These are phyloP conservation scores for Penicillium sp. DNA, from an alignment of 2,329 filamentous ascomycete species.

Conservation along the genomic window DNA sequence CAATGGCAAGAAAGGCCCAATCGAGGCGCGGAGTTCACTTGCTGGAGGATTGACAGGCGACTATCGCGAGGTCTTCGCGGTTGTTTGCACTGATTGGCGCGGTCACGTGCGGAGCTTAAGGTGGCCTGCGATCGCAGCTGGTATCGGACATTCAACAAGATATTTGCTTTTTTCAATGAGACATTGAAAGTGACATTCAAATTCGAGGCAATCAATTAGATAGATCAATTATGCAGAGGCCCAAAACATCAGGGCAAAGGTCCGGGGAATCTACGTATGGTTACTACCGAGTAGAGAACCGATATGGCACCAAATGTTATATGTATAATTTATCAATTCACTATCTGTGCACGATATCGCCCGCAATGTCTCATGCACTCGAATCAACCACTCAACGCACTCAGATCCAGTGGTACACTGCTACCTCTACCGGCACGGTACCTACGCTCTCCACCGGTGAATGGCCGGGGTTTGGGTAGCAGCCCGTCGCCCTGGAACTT, in stretches of 20 bases:
- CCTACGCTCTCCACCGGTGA: constrained; percentile 68
- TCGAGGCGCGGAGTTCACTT: constrained; percentile 4
- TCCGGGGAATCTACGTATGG: background rate
- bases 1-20: background rate
- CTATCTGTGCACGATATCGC: constrained; percentile 27
- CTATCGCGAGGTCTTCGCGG: constrained; percentile 7
- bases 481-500: constrained; percentile 79
- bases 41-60: constrained; percentile 1
- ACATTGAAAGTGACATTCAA: background rate
- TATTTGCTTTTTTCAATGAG: background rate
- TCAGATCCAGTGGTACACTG: constrained; percentile 87
- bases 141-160: background rate
- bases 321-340: constrained; percentile 19
- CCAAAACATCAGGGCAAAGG: background rate
- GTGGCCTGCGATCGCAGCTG: background rate
- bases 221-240: background rate
- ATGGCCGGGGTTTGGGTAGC: constrained; percentile 81
- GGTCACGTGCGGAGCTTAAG: constrained; percentile 13
- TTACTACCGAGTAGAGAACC: background rate
- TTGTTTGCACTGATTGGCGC: constrained; percentile 17
- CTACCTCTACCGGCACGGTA: constrained; percentile 91
- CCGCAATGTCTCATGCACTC: constrained; percentile 25
- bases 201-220: background rate
- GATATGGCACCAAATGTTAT: background rate
- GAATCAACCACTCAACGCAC: constrained; percentile 32